Conservation (phyloP, 768 basidiomycete genomes). For the Lyophyllum decastes region DNA sequence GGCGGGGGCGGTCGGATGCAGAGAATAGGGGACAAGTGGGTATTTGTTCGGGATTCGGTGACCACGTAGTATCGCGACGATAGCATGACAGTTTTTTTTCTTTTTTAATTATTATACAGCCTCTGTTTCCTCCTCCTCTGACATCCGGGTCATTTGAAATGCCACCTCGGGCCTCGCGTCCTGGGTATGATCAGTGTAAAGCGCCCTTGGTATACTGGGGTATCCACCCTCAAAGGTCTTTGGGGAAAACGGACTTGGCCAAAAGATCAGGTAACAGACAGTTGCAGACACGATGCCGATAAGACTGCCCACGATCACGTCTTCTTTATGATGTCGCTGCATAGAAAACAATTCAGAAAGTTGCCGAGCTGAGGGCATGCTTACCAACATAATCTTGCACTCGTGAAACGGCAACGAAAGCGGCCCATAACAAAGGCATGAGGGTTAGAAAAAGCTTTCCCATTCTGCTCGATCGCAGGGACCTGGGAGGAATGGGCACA, state of each 20-base stretch:
- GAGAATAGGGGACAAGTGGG: conserved; percentile 71
- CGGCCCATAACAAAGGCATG: conserved; percentile 54
- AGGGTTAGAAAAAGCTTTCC: conserved; percentile 48
- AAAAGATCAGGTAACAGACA: conserved; percentile 60
- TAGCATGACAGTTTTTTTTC: too few relatives aligned
- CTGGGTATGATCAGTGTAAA: conserved; percentile 35
- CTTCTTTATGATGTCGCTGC: conserved; percentile 70
- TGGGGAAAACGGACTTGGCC: conserved; percentile 61
- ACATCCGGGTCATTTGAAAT: conserved; percentile 50
- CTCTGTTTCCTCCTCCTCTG: conserved; percentile 41
- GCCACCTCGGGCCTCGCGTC: conserved; percentile 28
- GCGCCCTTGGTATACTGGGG: conserved; percentile 39
- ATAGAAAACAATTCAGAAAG: not conserved
- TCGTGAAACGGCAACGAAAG: conserved; percentile 62
- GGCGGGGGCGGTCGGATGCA: conserved; percentile 60
- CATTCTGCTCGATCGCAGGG: conserved; percentile 47
- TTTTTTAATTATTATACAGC: conserved; percentile 35
- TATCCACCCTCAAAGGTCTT: conserved; percentile 31
- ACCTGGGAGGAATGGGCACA: conserved; percentile 34
- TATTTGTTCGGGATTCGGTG: conserved; percentile 54
- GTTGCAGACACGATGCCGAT: conserved; percentile 55
- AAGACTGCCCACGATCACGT: conserved; percentile 62
- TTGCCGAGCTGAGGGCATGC: not conserved
- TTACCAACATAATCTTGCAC: conserved; percentile 65
- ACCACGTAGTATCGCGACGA: conserved; percentile 24